Evolutionary conservation across 495 filamentous ascomycete species (phyloP), one percentile per base, ranked within the genome.

Genomic region (Amphirosellinia nigrospora): DNA sequence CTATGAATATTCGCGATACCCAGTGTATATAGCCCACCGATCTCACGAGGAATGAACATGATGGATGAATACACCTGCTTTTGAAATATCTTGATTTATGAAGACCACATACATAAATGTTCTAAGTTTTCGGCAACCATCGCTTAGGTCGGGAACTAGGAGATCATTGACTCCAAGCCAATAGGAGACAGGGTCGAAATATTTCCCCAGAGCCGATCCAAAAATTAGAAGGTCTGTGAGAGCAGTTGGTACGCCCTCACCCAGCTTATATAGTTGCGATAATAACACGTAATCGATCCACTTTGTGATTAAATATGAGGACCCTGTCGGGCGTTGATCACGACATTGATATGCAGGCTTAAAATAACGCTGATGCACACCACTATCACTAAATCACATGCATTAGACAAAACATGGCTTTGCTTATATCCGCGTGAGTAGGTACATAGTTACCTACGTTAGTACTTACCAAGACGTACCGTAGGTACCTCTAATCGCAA

Each of bases 21-120:
- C 69, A 32, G 71, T 68, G 60, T 76, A 76, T 58, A 69, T 74
- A 68, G 66, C 43, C 68, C 38, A 46, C 34, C 36, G 38, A 46
- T 64, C 19, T 63, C 7, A 69, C 45, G 46, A 63, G 58, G 45
- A 69, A 69, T 43, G 67, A 63, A 64, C 5, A n/a, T 66, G 52
- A 67, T 56, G 52, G 64, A 58, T 59, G 36, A 67, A 67, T 59
- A 52, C 36, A 59, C 21, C 38, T 16, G n/a, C n/a, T 15, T 32
- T n/a, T 36, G 38, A 26, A 56, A 8, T 26, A 23, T 28, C 8
- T 39, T 23, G 9, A 36, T 6, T 9, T 53, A 46, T 65, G 63
- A 65, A 53, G 3, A 23, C 30, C 43, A 34, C 19, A 19, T 38
- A 26, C 8, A 63, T 4, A 8, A 26, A n/a, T 43, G 26, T 32